These are phyloP conservation scores for Starmera stellimalicola DNA, from an alignment of 1,139 yeast species.

Conservation along the genomic window DNA sequence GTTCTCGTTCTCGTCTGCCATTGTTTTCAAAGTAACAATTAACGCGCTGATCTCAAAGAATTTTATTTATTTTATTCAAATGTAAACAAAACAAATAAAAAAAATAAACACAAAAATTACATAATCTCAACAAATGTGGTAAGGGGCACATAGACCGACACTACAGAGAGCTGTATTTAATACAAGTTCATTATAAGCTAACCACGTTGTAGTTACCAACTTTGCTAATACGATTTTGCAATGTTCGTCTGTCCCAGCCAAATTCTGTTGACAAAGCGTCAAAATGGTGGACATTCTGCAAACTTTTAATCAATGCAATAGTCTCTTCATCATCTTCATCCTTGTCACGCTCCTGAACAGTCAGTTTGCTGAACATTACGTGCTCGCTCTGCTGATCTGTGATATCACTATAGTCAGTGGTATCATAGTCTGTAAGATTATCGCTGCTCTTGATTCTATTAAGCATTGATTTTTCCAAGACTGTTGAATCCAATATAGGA, in stretches of 20 bases:
- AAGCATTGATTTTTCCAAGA: background rate
- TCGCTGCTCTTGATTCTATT: background rate
- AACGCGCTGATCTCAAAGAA: too few species aligned
- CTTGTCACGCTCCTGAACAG: slow-evolving; percentile 1
- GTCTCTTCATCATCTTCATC: slow-evolving; percentile 27
- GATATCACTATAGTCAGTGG: background rate
- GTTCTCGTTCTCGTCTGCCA: slow-evolving; percentile 27
- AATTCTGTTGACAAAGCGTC: slow-evolving; percentile 71
- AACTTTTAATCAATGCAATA: slow-evolving; percentile 31
- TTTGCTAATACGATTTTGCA: slow-evolving; percentile 37
- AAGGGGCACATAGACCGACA: too few species aligned
- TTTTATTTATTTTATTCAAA: background rate
- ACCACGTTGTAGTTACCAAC: slow-evolving; percentile 27
- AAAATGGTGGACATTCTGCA: slow-evolving; percentile 51
- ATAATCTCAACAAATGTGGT: too few species aligned
- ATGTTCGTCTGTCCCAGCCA: slow-evolving; percentile 45
- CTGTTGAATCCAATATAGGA: slow-evolving; percentile 38
- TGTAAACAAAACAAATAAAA: background rate
- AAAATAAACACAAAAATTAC: too few species aligned
- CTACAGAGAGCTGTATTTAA: too few species aligned
- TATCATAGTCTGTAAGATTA: background rate
- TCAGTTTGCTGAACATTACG: slow-evolving; percentile 4
- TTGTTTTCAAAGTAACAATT: too few species aligned
- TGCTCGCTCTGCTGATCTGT: slow-evolving; percentile 5
- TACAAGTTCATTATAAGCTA: background rate